Base-by-base conservation (phyloP, 257 asterid genomes). In the Salvia miltiorrhiza region DNA sequence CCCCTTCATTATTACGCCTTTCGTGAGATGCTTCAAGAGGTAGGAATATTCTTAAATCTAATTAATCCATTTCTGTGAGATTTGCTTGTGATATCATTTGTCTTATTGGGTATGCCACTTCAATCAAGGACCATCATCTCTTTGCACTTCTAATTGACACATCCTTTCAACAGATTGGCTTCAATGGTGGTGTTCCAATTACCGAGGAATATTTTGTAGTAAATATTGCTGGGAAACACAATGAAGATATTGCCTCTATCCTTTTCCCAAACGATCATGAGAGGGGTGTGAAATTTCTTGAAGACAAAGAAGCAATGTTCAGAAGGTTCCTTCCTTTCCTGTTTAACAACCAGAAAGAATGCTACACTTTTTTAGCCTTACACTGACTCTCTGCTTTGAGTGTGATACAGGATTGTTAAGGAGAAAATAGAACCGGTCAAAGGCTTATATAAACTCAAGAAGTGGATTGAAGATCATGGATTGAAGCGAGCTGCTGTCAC, bases 401-500 rank as follows among this genome's bases (percentile, higher is more conserved):
- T 75, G 65, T 40, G 47, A 59, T 78, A 17, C 86, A 93, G 98
- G 81, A 73, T 93, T 60, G 94, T 73, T 32, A 84, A 82, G 81
- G 99, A 89, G 47, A 83, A 93, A 45, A 13, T 93, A 73, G 84
- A 85, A 74, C 84, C 96, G 1, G 70, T 93, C 14, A 78, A 83
- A 21, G 99, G 99, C 50, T 48, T 93, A 47, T 76, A 76, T 73
- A 87, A 84, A 75, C 59, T 93, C 28, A 81, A 64, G 39, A 88
- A 93, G 75, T 93, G 99, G 99, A 74, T 93, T 48, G 95, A 93
- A 71, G 97, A 84, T 67, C 96, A 74, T 53, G 96, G 96, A 16
- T 59, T 93, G 84, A 93, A 83, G 74, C 84, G 97, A 33, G 98
- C 93, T 79, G 98, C 98, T 62, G 98, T 93, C 13, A 93, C 97